Evolutionary conservation across 805 yeast species (phyloP).

Genomic region (Metschnikowia henanensis): DNA sequence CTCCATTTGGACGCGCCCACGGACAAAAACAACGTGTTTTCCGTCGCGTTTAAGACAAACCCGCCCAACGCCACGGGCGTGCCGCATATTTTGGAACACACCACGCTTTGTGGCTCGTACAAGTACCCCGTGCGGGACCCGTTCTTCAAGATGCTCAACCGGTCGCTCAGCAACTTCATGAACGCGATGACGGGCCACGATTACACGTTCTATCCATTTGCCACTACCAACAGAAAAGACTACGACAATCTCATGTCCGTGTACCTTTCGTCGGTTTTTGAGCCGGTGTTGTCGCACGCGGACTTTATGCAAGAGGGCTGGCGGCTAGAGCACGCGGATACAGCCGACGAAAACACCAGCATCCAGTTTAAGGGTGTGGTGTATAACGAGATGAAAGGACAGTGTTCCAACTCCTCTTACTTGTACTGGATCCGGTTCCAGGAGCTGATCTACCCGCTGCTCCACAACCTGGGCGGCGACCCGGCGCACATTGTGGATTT

Average conservation of each 20-base stretch:
- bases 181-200: constrained; percentile 99
- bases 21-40: constrained; percentile 85
- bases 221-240: constrained; percentile 86
- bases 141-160: constrained; percentile 92
- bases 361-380: constrained; percentile 91
- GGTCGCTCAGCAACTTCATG: constrained; percentile 96
- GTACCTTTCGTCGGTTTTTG: constrained; percentile 82
- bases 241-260: constrained; percentile 82
- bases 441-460: constrained; percentile 77
- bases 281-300: constrained; percentile 71
- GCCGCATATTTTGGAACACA: constrained; percentile 95
- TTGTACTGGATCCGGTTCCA: constrained; percentile 82
- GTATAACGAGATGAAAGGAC: constrained; percentile 98
- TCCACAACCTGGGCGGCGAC: constrained; percentile 93
- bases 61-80: constrained; percentile 96
- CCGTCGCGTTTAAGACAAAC: constrained; percentile 87
- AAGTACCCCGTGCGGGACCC: constrained; percentile 96
- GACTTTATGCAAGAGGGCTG: constrained; percentile 97
- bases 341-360: constrained; percentile 58
- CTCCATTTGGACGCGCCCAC: constrained; percentile 78
- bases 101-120: constrained; percentile 91
- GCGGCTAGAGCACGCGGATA: constrained; percentile 79
- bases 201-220: constrained; percentile 93
- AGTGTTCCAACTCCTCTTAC: constrained; percentile 85
- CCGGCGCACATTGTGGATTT: constrained; percentile 77